These are phyloP conservation scores for Castanopsis chinensis DNA, from an alignment of 306 rosid species.

Conservation along the genomic window DNA sequence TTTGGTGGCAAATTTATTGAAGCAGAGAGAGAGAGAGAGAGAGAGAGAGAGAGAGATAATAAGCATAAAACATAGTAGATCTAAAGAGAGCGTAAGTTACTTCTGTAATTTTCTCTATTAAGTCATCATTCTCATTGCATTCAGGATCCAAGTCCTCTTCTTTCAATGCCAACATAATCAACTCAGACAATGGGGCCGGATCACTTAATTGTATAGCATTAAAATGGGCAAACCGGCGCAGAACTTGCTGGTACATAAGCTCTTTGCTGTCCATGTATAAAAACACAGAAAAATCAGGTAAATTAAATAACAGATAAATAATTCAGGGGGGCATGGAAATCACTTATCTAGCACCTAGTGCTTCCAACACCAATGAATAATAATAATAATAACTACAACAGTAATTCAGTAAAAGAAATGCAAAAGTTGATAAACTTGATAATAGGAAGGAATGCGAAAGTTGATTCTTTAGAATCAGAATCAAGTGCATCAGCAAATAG, in stretches of 20 bases:
- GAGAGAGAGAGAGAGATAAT: slow-evolving; percentile 1
- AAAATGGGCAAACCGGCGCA: slow-evolving; percentile 75
- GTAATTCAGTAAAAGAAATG: background rate
- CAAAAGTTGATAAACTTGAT: background rate
- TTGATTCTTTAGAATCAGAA: background rate
- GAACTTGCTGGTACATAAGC: slow-evolving; percentile 95
- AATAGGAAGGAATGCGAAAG: background rate
- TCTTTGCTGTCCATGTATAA: slow-evolving; percentile 68
- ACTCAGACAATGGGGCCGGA: slow-evolving; percentile 71
- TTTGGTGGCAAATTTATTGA: too few species aligned
- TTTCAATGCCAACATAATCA: slow-evolving; percentile 75
- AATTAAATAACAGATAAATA: background rate
- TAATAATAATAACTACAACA: background rate
- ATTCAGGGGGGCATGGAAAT: background rate
- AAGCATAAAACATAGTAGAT: slow-evolving; percentile 9
- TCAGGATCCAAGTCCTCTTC: slow-evolving; percentile 68
- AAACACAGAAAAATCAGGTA: slow-evolving; percentile 15
- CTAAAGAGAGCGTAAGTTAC: slow-evolving; percentile 43
- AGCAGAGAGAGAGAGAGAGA: too few species aligned
- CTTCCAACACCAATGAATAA: background rate
- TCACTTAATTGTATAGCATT: slow-evolving; percentile 85
- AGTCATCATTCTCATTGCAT: slow-evolving; percentile 47
- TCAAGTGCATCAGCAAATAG: background rate
- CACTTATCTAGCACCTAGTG: slow-evolving; percentile 3
- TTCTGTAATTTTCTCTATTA: slow-evolving; percentile 77